Evolutionary conservation across 441 rosid genomes (phyloP).

Genomic region (Gossypium davidsonii): DNA sequence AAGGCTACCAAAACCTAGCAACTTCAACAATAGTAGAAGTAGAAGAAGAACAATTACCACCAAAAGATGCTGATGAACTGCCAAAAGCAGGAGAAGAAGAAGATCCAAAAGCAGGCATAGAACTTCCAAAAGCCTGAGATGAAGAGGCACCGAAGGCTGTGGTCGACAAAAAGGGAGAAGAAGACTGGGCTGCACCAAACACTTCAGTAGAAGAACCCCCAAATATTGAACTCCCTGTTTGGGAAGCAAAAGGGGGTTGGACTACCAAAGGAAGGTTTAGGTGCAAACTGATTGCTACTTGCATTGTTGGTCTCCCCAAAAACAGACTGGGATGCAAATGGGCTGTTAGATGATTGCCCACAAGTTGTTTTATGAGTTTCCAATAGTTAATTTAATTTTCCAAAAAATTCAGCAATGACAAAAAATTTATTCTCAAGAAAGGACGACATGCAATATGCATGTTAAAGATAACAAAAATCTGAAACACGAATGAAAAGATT

Average conservation of each 20-base stretch:
- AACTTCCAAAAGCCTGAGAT: conserved; percentile 59
- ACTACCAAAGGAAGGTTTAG: conserved; percentile 59
- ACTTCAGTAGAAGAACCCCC: conserved; percentile 90
- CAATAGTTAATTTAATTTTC: not conserved
- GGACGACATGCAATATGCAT: conserved; percentile 30
- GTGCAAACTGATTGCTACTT: conserved; percentile 63
- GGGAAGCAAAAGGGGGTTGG: conserved; percentile 63
- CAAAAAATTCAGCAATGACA: not conserved
- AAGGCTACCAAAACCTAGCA: not conserved
- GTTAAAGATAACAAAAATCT: too few relatives aligned
- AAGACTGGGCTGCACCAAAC: conserved; percentile 64
- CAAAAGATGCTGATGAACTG: conserved; percentile 51
- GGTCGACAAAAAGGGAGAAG: conserved; percentile 64
- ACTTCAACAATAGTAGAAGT: not conserved
- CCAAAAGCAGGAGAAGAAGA: conserved; percentile 55
- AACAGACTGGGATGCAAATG: conserved; percentile 63
- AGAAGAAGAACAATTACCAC: conserved; percentile 42
- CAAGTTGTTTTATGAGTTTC: conserved; percentile 46
- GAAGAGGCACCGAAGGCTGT: conserved; percentile 72
- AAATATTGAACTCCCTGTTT: conserved; percentile 67
- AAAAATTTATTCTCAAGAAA: conserved; percentile 10
- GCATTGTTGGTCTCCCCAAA: conserved; percentile 61
- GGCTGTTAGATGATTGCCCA: conserved; percentile 74
- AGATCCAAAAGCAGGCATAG: conserved; percentile 65
- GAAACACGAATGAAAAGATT: not conserved